Percentiles rank a stretch among this genome's conserved stretches.
Conservation (phyloP, 2,329 filamentous ascomycete species). For the Cryphonectria parasitica region DNA sequence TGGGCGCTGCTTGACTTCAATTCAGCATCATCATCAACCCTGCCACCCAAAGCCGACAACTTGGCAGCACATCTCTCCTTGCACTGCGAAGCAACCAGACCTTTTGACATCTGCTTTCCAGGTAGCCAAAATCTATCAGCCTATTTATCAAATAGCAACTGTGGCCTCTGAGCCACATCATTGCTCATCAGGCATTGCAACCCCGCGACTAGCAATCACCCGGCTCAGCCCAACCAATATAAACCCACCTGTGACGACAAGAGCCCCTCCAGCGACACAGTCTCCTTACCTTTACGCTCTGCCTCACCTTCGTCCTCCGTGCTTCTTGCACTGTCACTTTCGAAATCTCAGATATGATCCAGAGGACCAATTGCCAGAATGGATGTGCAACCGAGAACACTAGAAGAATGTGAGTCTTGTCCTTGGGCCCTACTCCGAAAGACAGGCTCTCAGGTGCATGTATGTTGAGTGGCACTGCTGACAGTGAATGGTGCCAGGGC, state of each 20-base stretch:
- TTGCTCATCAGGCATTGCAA: constrained; percentile 1
- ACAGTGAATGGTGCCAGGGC: constrained; percentile 59
- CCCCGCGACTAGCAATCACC: neutral
- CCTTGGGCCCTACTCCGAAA: neutral
- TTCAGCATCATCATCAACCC: constrained; percentile 5
- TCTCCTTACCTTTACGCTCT: neutral
- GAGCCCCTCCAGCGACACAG: neutral
- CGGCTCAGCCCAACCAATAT: constrained; percentile 17
- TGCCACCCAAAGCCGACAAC: neutral
- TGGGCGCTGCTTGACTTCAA: neutral
- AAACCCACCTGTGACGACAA: constrained; percentile 21
- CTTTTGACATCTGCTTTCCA: neutral
- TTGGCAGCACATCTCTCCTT: neutral
- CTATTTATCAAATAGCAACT: neutral
- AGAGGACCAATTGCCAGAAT: constrained; percentile 23
- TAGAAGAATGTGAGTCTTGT: constrained; percentile 28
- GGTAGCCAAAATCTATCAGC: neutral
- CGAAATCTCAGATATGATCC: constrained; percentile 24
- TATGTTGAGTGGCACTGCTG: constrained; percentile 26
- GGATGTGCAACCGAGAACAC: constrained; percentile 25
- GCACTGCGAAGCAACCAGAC: neutral
- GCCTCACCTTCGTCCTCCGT: neutral
- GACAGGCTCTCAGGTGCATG: neutral
- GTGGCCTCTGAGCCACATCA: constrained; percentile 12
- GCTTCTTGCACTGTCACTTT: constrained; percentile 16